Percentiles rank a stretch among this genome's conserved stretches.
Evolutionary conservation across 2,329 filamentous ascomycete species (phyloP).

Genomic region (Alternaria sp.): DNA sequence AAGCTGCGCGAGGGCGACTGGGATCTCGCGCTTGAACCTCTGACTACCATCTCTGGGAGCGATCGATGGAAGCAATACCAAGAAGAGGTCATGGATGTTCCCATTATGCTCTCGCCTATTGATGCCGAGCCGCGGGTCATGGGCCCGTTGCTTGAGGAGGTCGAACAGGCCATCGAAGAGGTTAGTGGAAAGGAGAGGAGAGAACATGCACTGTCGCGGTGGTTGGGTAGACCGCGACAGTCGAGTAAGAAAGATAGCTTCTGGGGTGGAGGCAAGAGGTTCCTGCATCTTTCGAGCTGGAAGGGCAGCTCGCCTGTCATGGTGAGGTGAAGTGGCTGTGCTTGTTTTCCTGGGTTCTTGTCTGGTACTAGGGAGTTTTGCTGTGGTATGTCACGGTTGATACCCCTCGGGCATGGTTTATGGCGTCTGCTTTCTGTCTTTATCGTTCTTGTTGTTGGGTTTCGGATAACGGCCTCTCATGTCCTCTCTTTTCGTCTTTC

Average conservation of each 20-base stretch:
- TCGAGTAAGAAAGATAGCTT: conserved; percentile 43
- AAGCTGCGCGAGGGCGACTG: conserved; percentile 74
- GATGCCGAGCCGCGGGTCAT: conserved; percentile 44
- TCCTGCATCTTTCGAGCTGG: conserved; percentile 11
- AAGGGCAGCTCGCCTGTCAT: conserved; percentile 7
- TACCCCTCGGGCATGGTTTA: background rate
- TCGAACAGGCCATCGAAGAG: conserved; percentile 36
- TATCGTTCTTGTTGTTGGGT: background rate
- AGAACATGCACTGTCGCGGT: conserved; percentile 38
- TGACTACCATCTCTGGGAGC: conserved; percentile 58
- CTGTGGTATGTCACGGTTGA: background rate
- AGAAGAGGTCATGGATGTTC: conserved; percentile 51
- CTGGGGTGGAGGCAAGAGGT: conserved; percentile 35
- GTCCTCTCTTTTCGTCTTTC: conserved; percentile 1
- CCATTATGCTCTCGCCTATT: conserved; percentile 46
- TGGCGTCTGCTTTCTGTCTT: background rate
- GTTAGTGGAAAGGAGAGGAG: conserved; percentile 24
- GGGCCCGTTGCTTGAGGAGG: conserved; percentile 43
- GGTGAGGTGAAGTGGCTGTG: background rate
- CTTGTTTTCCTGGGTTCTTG: background rate
- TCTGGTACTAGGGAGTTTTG: background rate
- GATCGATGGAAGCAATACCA: conserved; percentile 52
- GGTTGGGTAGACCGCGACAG: conserved; percentile 36
- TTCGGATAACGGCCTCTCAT: background rate
- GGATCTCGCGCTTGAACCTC: conserved; percentile 80